Conservation (phyloP, 2,329 filamentous ascomycete genomes). For the Pseudogymnoascus sp. region DNA sequence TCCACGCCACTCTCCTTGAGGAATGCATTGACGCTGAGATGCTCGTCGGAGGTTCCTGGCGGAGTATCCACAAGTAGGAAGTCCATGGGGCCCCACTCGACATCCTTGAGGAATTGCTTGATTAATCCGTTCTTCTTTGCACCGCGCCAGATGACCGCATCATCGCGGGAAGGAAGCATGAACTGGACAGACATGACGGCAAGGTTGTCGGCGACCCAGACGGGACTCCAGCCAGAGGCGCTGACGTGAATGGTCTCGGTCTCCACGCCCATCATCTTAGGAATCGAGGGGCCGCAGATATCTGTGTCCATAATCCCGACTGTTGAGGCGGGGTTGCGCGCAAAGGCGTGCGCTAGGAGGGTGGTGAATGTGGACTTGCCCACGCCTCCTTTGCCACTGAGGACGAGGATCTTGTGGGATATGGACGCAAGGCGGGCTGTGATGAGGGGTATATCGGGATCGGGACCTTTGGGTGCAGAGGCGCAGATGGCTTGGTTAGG, state of each 20-base stretch:
- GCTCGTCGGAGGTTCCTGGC: conserved; percentile 90
- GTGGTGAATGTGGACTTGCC: conserved; percentile 93
- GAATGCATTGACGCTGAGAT: conserved; percentile 86
- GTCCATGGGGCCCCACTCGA: conserved; percentile 94
- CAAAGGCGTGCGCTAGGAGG: conserved; percentile 82
- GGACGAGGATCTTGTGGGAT: conserved; percentile 83
- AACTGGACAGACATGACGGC: conserved; percentile 98
- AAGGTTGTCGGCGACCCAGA: conserved; percentile 91
- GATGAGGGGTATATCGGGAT: conserved; percentile 87
- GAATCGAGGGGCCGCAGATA: conserved; percentile 91
- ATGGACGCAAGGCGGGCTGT: conserved; percentile 73
- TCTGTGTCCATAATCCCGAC: conserved; percentile 98
- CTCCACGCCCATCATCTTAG: conserved; percentile 98
- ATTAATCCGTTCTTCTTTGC: conserved; percentile 98
- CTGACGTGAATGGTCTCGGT: conserved; percentile 88
- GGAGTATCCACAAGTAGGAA: conserved; percentile 92
- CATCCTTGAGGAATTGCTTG: conserved; percentile 96
- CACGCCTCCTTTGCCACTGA: conserved; percentile 92
- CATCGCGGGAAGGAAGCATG: conserved; percentile 88
- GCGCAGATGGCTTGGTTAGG: conserved; percentile 96
- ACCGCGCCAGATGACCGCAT: conserved; percentile 94
- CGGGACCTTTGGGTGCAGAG: conserved; percentile 86
- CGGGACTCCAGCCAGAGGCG: conserved; percentile 82
- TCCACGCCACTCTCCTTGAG: conserved; percentile 87
- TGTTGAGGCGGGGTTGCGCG: conserved; percentile 66